Percentiles rank a stretch among this genome's conserved stretches.
Conservation (phyloP, 768 basidiomycete genomes). For the Kwoniella newhampshirensis region DNA sequence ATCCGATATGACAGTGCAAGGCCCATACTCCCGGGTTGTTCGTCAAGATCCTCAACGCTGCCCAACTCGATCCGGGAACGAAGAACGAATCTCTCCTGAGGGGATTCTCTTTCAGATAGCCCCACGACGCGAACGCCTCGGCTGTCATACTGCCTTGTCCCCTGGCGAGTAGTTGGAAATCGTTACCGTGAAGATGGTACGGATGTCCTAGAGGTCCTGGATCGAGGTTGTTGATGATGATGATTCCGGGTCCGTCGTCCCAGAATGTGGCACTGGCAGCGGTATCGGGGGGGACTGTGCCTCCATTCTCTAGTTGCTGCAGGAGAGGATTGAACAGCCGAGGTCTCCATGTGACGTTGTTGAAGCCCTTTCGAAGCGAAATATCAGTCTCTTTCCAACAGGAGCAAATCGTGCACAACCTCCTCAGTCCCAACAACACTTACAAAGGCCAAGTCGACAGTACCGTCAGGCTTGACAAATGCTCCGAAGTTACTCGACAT, state of each 20-base stretch:
- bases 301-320: conserved; percentile 9
- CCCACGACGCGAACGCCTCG: background rate
- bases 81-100: conserved; percentile 14
- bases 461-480: conserved; percentile 17
- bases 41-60: conserved; percentile 10
- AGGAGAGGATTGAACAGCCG: conserved; percentile 26
- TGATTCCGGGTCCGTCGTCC: conserved; percentile 15
- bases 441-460: conserved; percentile 16
- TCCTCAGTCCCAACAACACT: background rate
- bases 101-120: background rate
- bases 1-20: conserved; percentile 36
- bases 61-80: conserved; percentile 3
- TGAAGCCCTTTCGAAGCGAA: conserved; percentile 10
- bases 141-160: conserved; percentile 16
- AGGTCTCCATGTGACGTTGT: conserved; percentile 18
- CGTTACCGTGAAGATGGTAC: conserved; percentile 25
- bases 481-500: conserved; percentile 13
- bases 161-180: conserved; percentile 22
- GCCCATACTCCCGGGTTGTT: conserved; percentile 30
- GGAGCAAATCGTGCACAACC: no score
- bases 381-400: background rate
- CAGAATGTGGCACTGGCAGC: conserved; percentile 13
- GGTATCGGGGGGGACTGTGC: conserved; percentile 1
- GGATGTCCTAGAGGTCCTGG: conserved; percentile 11
- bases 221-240: conserved; percentile 33